These are phyloP conservation scores for Clonostachys rhizophaga DNA, from an alignment of 2,329 filamentous ascomycete species.

Conservation along the genomic window DNA sequence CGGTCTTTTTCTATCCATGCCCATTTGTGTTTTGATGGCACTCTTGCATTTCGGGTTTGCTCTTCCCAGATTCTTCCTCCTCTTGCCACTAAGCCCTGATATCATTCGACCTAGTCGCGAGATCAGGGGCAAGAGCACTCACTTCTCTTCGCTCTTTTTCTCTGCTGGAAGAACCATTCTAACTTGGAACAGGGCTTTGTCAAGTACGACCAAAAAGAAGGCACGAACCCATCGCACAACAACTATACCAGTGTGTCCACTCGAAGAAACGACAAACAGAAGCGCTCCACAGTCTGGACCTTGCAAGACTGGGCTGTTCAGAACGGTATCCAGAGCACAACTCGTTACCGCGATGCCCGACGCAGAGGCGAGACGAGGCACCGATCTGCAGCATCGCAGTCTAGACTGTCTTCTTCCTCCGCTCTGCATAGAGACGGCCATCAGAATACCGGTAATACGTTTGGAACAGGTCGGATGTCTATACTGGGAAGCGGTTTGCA, in stretches of 20 bases:
- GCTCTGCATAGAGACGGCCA: too few species aligned
- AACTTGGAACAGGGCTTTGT: conserved; percentile 26
- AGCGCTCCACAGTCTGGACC: conserved; percentile 73
- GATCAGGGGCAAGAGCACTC: not conserved
- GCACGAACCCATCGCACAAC: not conserved
- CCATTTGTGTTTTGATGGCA: not conserved
- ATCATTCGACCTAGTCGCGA: not conserved
- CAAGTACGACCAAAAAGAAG: conserved; percentile 26
- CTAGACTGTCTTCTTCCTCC: too few species aligned
- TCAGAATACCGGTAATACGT: too few species aligned
- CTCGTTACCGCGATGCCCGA: conserved; percentile 56
- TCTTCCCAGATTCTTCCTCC: not conserved
- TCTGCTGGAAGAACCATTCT: not conserved
- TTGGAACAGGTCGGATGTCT: too few species aligned
- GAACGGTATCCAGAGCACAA: conserved; percentile 80
- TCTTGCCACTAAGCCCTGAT: not conserved
- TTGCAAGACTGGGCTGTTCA: conserved; percentile 65
- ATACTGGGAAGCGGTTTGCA: too few species aligned
- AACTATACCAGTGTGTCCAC: not conserved
- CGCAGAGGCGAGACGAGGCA: too few species aligned
- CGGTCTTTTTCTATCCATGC: conserved; percentile 4
- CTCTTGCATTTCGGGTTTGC: not conserved
- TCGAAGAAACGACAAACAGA: conserved; percentile 29
- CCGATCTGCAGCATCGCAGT: too few species aligned
- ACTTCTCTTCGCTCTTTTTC: not conserved